These are phyloP conservation scores for Cryptococcus jaspeensis DNA, from an alignment of 1,284 basidiomycete species.

Conservation along the genomic window DNA sequence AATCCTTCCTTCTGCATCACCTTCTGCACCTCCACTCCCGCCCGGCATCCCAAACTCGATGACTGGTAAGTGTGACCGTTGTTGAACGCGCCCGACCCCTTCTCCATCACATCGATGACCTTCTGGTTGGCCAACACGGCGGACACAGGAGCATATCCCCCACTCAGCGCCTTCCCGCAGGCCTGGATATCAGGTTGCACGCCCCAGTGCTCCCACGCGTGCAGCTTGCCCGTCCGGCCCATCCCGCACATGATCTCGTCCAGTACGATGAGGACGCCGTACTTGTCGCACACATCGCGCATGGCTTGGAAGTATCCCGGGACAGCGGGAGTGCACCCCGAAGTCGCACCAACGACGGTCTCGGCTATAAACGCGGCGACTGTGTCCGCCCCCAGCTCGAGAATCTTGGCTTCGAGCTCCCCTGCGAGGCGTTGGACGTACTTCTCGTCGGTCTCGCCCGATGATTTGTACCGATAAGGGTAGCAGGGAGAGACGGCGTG, in stretches of 20 bases:
- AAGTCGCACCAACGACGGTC: slow-evolving; percentile 56
- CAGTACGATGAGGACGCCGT: slow-evolving; percentile 79
- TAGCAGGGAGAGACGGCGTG: slow-evolving; percentile 62
- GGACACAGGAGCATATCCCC: slow-evolving; percentile 80
- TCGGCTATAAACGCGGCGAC: slow-evolving; percentile 54
- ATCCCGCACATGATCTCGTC: slow-evolving; percentile 86
- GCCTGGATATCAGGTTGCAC: slow-evolving; percentile 71
- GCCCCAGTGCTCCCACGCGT: slow-evolving; percentile 67
- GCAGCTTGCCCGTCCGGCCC: slow-evolving; percentile 72
- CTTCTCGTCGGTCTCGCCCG: slow-evolving; percentile 68
- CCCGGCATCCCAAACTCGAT: slow-evolving; percentile 70
- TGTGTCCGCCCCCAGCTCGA: slow-evolving; percentile 71
- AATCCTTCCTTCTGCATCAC: slow-evolving; percentile 14
- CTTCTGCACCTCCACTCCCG: slow-evolving; percentile 52
- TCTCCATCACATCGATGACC: slow-evolving; percentile 66
- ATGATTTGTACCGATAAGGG: slow-evolving; percentile 67
- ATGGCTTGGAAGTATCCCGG: slow-evolving; percentile 59
- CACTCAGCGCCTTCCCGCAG: slow-evolving; percentile 80
- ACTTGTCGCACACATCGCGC: slow-evolving; percentile 80
- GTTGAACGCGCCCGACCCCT: slow-evolving; percentile 59
- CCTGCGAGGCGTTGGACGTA: slow-evolving; percentile 71
- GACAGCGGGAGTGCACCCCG: slow-evolving; percentile 21
- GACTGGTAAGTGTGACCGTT: slow-evolving; percentile 87
- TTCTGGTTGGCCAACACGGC: slow-evolving; percentile 71
- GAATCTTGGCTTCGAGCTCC: slow-evolving; percentile 79